phyloP scores from a whole-genome alignment of 495 filamentous ascomycete genomes.

The Penicillium tannophilum region DNA sequence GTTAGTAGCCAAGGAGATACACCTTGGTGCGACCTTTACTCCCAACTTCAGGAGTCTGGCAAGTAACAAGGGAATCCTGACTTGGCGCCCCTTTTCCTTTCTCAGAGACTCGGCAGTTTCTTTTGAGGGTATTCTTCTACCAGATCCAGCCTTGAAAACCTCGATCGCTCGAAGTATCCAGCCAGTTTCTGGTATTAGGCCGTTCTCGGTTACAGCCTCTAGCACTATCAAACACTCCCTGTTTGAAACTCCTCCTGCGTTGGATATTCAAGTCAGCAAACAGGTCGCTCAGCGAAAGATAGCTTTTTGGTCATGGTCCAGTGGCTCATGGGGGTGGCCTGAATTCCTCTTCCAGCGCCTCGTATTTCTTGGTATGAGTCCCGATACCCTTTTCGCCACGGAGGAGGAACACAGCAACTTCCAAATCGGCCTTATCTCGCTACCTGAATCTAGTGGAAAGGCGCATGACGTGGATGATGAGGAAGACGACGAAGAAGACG shows the following conservation, averaged over 20 bases:
- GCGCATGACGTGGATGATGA: slow-evolving; percentile 26
- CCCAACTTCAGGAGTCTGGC: slow-evolving; percentile 32
- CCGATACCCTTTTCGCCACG: slow-evolving; percentile 22
- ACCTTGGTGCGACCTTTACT: slow-evolving; percentile 35
- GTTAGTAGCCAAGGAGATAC: slow-evolving; percentile 30
- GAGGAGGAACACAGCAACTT: slow-evolving; percentile 31
- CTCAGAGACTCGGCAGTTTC: slow-evolving; percentile 33
- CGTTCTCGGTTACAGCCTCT: slow-evolving; percentile 34
- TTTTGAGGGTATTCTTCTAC: slow-evolving; percentile 31
- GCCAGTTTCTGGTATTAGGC: slow-evolving; percentile 36
- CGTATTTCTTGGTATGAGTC: slow-evolving; percentile 26
- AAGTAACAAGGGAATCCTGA: slow-evolving; percentile 32
- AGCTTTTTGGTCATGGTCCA: slow-evolving; percentile 39
- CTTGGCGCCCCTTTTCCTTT: slow-evolving; percentile 32
- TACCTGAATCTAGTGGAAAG: slow-evolving; percentile 16
- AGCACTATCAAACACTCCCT: slow-evolving; percentile 33
- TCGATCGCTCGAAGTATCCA: slow-evolving; percentile 32
- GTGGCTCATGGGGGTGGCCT: slow-evolving; percentile 41
- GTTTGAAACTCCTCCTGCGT: slow-evolving; percentile 28
- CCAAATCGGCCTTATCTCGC: slow-evolving; percentile 38
- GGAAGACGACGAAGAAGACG: slow-evolving; percentile 31
- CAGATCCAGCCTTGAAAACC: slow-evolving; percentile 32
- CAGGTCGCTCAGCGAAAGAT: slow-evolving; percentile 33
- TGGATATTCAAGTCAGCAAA: slow-evolving; percentile 35
- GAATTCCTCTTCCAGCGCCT: slow-evolving; percentile 28